Percentiles rank a stretch among this genome's conserved stretches.
Conservation (phyloP, 2,329 filamentous ascomycete genomes). For the Mycosphaerella arachidis region DNA sequence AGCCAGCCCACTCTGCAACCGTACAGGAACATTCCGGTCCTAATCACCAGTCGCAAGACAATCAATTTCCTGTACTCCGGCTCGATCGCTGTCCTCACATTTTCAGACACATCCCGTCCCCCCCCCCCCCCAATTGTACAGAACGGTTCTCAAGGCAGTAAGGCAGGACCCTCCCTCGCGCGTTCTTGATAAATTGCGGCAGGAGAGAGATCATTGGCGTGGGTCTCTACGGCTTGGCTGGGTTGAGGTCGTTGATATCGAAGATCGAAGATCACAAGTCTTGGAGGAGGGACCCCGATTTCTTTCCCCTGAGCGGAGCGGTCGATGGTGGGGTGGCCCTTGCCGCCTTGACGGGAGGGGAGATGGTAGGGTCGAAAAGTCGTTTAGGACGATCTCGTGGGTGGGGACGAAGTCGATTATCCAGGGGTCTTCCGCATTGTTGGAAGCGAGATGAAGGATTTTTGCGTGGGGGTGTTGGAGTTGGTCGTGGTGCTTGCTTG, state of each 20-base stretch:
- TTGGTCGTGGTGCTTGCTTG: constrained; percentile 19
- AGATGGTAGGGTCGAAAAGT: constrained; percentile 18
- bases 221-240: constrained; percentile 3
- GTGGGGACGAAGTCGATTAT: constrained; percentile 15
- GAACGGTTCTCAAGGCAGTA: constrained; percentile 9
- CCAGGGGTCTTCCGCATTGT: no score
- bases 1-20: constrained; percentile 4
- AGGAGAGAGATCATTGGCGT: constrained; percentile 12
- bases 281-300: constrained; percentile 13
- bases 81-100: constrained; percentile 7
- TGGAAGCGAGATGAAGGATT: constrained; percentile 8
- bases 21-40: constrained; percentile 19
- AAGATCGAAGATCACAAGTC: constrained; percentile 16
- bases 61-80: constrained; percentile 16
- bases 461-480: constrained; percentile 20
- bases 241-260: neutral
- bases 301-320: constrained; percentile 7
- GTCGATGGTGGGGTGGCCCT: constrained; percentile 15
- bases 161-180: neutral
- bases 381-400: constrained; percentile 11
- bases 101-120: constrained; percentile 2
- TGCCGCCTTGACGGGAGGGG: constrained; percentile 18
- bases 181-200: constrained; percentile 8
- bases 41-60: constrained; percentile 20
- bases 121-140: constrained; percentile 15